Conservation (phyloP, 2,329 filamentous ascomycete species). For the Alternaria sp. region DNA sequence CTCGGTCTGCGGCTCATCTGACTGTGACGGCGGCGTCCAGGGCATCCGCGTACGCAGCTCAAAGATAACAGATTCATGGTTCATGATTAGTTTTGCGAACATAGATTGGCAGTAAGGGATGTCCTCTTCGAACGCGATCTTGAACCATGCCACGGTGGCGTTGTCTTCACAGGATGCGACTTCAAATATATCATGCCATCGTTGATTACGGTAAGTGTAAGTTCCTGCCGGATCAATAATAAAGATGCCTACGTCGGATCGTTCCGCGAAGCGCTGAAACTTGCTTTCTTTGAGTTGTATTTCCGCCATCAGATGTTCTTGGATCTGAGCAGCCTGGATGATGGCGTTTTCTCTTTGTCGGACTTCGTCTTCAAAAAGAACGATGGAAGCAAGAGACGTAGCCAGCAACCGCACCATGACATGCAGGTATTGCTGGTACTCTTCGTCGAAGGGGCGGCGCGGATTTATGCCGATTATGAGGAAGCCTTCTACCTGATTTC, state of each 20-base stretch:
- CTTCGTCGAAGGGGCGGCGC: slow-evolving; percentile 46
- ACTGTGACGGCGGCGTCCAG: slow-evolving; percentile 38
- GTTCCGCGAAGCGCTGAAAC: slow-evolving; percentile 50
- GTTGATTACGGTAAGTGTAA: slow-evolving; percentile 51
- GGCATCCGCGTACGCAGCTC: slow-evolving; percentile 48
- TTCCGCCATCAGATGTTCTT: slow-evolving; percentile 45
- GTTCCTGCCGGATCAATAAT: slow-evolving; percentile 44
- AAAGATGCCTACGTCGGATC: slow-evolving; percentile 52
- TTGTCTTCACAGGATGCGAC: slow-evolving; percentile 16
- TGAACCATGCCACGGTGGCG: slow-evolving; percentile 26
- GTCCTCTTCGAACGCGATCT: slow-evolving; percentile 45
- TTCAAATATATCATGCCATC: slow-evolving; percentile 47
- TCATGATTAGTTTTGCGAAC: slow-evolving; percentile 39
- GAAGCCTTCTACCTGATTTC: slow-evolving; percentile 47
- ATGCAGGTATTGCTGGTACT: slow-evolving; percentile 49
- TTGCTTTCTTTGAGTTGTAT: slow-evolving; percentile 39
- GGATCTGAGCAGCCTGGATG: slow-evolving; percentile 42
- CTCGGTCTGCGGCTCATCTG: slow-evolving; percentile 13
- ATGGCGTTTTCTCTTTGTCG: slow-evolving; percentile 44
- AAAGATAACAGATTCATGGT: slow-evolving; percentile 43
- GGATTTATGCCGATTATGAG: slow-evolving; percentile 51
- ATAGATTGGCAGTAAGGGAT: slow-evolving; percentile 35
- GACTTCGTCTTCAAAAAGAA: slow-evolving; percentile 49
- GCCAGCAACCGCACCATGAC: slow-evolving; percentile 47
- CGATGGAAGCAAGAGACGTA: slow-evolving; percentile 50